Evolutionary conservation across 2,329 filamentous ascomycete species (phyloP), one percentile per base, ranked within the genome.

Genomic region (Aspergillus fumigatus): DNA sequence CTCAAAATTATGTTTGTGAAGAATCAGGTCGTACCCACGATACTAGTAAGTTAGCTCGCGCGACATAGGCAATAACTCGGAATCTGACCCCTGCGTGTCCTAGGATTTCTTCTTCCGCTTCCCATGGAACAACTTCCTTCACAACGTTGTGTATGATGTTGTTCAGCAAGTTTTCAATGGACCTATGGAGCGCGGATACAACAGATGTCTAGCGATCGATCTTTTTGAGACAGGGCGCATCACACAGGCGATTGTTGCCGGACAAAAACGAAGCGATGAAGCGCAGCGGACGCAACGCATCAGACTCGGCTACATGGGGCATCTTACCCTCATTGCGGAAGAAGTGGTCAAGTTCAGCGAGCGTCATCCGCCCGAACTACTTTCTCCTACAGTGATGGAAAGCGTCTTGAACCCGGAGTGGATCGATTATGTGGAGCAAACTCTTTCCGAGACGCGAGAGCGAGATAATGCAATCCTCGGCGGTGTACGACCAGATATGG

Each of bases 121-220:
- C 69, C 93, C 94, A 1, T 99, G 94, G 94, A 99, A 99, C 75
- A 99, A 99, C 73, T 99, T 99, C 70, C 82, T 99, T 48, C 94
- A 99, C 76, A 99, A 99, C 69, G 94, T 99, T 47, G 94, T 99
- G 50, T 99, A 99, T 71, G 94, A 99, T 73, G 92, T 99, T 68
- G 90, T 99, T 47, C 94, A 99, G 73, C 94, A 99, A 78, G 94
- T 99, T 1, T 97, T 99, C 75, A 99, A 99, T 70, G 94, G 94
- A 8, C 92, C 92, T 0, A 96, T 99, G 89, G 93, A 97, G 65
- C 88, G 92, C 58, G 92, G 94, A 27, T 97, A 88, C 77, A 99
- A 99, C 74, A 87, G 90, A 10, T 88, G 86, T 50, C 79, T 99
- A 52, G 93, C 94, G 11, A 88, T 97, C 58, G 93, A 96, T 63